Percentiles rank a stretch among this genome's conserved stretches.
phyloP scores from a whole-genome alignment of 306 rosid genomes.

The Ormosia semicastrata region DNA sequence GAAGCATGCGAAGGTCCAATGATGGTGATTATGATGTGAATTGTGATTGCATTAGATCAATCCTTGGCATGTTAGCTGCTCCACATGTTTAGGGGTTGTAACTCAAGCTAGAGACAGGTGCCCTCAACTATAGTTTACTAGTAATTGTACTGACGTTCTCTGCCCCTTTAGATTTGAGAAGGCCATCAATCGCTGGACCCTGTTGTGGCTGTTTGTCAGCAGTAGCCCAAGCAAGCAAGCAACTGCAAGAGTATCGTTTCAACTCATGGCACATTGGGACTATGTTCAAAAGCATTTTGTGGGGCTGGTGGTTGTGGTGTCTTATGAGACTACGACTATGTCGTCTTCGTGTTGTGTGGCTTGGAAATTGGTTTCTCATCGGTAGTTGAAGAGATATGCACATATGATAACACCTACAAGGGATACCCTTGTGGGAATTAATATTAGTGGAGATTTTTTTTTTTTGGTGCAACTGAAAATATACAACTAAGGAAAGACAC shows the following conservation, averaged over 20 bases:
- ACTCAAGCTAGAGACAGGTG: not conserved
- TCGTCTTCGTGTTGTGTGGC: not conserved
- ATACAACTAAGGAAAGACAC: too few relatives aligned
- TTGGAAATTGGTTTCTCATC: not conserved
- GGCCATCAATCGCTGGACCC: slow-evolving; percentile 3
- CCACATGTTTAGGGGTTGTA: slow-evolving; percentile 5
- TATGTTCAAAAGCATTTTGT: not conserved
- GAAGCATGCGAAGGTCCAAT: not conserved
- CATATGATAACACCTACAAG: not conserved
- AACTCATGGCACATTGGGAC: not conserved
- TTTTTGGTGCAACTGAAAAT: too few relatives aligned
- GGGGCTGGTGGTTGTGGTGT: slow-evolving; percentile 16
- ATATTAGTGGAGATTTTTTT: not conserved
- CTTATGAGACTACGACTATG: not conserved
- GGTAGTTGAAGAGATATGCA: not conserved
- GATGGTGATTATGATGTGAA: not conserved
- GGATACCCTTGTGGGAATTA: not conserved
- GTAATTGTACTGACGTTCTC: not conserved
- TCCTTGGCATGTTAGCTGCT: not conserved
- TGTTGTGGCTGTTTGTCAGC: not conserved
- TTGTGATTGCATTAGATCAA: not conserved
- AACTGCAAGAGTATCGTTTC: not conserved
- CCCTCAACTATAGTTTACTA: not conserved
- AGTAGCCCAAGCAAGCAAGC: not conserved
- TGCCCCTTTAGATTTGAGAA: not conserved